Conservation (phyloP, 2,329 filamentous ascomycete genomes). For the Sporothrix pallida region DNA sequence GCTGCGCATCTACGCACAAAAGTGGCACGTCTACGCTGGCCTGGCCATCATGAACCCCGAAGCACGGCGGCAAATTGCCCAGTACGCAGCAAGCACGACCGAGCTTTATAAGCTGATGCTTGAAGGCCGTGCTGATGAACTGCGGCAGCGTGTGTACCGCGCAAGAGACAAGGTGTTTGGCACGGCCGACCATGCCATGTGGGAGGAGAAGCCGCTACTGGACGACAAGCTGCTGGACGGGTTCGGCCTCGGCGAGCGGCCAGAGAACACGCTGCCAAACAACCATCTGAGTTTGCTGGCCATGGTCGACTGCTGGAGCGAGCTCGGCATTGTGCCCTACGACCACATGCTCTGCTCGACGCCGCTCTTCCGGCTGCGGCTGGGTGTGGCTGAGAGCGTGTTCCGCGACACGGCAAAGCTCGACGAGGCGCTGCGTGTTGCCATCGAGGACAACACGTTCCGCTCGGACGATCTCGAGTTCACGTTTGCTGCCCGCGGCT, state of each 20-base stretch:
- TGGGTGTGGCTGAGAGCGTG: conserved; percentile 95
- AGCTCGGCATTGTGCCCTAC: conserved; percentile 90
- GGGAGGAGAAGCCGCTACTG: conserved; percentile 70
- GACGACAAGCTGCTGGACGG: conserved; percentile 85
- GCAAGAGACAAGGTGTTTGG: conserved; percentile 75
- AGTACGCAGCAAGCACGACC: conserved; percentile 91
- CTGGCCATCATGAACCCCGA: conserved; percentile 96
- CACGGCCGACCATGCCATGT: conserved; percentile 67
- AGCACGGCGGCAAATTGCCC: conserved; percentile 87
- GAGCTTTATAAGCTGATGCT: conserved; percentile 98
- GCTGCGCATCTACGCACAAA: conserved; percentile 95
- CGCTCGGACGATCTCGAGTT: conserved; percentile 97
- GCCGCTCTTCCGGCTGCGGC: conserved; percentile 92
- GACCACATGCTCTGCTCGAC: conserved; percentile 99
- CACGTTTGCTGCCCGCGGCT: conserved; percentile 92
- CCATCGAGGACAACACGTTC: conserved; percentile 88
- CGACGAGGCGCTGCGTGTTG: conserved; percentile 83
- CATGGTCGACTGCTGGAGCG: conserved; percentile 99
- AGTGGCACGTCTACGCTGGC: conserved; percentile 99
- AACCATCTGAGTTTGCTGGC: conserved; percentile 92
- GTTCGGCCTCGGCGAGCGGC: conserved; percentile 78
- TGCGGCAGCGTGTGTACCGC: conserved; percentile 70
- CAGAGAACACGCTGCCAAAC: conserved; percentile 67
- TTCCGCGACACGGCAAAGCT: conserved; percentile 83
- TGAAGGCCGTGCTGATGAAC: conserved; percentile 76